Evolutionary conservation across 2,329 filamentous ascomycete genomes (phyloP), one percentile per base, ranked within the genome.

Genomic region (Sphaceloma murrayae): DNA sequence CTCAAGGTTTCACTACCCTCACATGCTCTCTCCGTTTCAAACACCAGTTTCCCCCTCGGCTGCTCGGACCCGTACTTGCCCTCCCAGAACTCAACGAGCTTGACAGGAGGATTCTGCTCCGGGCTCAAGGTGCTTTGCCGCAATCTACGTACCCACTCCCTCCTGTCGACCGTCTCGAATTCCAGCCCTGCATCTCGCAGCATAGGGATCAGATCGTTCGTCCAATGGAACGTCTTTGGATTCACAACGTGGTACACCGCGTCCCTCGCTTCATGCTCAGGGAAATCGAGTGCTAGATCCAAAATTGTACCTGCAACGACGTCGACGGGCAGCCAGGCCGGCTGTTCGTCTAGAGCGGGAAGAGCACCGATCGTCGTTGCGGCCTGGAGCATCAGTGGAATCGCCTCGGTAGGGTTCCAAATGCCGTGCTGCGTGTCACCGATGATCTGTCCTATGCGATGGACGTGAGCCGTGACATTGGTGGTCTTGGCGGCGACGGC

Each of bases 381-480:
- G 2, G 62, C 62, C 22, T 64, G 66, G 32, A 73, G 60, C 54
- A 71, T 72, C 36, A 73, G 54, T 0, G 70, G 69, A 5, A 72
- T 67, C 2, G 65, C 69, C 47, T 74, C 70, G 1, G 62, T 69
- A 3, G 60, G 52, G 42, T 73, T 73, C 70, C 70, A 73, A 2
- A 66, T 53, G 0, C 70, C 70, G 18, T 62, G 53, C 5, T 53
- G 48, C 0, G 64, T 67, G 46, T 73, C 70, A 3, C 67, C 69
- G 14, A 69, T 60, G 18, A 74, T 65, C 47, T 74, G 70, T 0
- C 69, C 61, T 1, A 64, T 51, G 3, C 61, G 52, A 26, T 60
- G 47, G 0, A 62, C 50, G 24, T 46, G 49, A 5, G 57, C 49
- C 16, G 43, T 53, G 42, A 52, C 49, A 4, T 48, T 50, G 3